Evolutionary conservation across 2,329 filamentous ascomycete genomes (phyloP), one percentile per base, ranked within the genome.

Genomic region (Fusarium zealandicum): DNA sequence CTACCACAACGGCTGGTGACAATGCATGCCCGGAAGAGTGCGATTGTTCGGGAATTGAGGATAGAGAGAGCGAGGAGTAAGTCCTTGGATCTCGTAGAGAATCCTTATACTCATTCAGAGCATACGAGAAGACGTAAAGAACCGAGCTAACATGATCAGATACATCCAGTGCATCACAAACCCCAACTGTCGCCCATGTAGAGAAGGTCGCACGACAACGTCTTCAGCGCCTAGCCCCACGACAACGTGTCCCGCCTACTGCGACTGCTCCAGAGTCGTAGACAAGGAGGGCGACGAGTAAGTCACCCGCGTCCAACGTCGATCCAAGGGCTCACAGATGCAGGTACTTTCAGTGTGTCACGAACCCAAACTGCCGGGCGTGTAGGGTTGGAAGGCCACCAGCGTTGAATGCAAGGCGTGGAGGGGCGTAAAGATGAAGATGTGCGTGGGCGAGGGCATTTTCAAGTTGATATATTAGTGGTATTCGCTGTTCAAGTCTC

Each of bases 331-430:
- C 39, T 60, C 14, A 61, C 27, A 12, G 3, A 13, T 5, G 4
- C 20, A 75, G 73, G 20, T 73, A 64, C 39, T 72, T 73, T 10
- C 72, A 74, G 22, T 75, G 73, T 50, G 47, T 74, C 10, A 71
- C 70, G 13, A 70, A 74, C 7, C 64, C 66, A 6, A 55, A 61
- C 8, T 75, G 73, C 33, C 51, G 35, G 28, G 57, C 41, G 2
- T 67, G 65, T 32, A 42, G 44, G 13, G 25, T 35, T 5, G 42
- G 18, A 33, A 39, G 14, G 4, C 17, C 49, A 13, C 16, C 36
- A 13, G 17, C 16, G 14, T 14, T 33, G n/a, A 32, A 32, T 30
- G 16, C 27, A 22, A 7, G 20, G 7, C 20, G 20, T 22, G 20
- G 20, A 22, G n/a, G n/a, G n/a, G n/a, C 20, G 20, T 22, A 22